Conservation (phyloP, 2,329 filamentous ascomycete genomes). For the Penicillium sclerotigenum region DNA sequence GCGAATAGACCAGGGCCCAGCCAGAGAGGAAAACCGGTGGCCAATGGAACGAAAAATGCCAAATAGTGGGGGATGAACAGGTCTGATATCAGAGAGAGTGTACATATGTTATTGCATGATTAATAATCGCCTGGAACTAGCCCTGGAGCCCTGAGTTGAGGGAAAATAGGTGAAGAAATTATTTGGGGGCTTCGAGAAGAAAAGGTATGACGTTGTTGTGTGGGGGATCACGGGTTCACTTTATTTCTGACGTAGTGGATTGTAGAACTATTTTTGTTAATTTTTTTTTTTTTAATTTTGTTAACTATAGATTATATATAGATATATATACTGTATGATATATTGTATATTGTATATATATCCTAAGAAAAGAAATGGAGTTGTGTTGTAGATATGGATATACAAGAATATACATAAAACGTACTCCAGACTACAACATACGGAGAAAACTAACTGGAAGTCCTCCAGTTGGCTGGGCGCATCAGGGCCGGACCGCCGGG, state of each 20-base stretch:
- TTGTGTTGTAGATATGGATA: no score
- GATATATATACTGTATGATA: no score
- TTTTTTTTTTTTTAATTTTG: no score
- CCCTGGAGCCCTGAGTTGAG: background rate
- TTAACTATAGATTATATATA: background rate
- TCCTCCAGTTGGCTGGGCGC: no score
- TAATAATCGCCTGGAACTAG: slow-evolving; percentile 13
- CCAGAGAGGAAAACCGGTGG: slow-evolving; percentile 10
- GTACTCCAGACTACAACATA: no score
- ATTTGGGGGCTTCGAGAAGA: slow-evolving; percentile 21
- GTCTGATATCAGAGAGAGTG: slow-evolving; percentile 14
- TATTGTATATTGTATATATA: no score
- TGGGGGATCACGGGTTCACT: slow-evolving; percentile 23
- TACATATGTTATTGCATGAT: slow-evolving; percentile 19
- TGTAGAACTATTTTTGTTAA: no score
- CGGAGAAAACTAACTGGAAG: no score
- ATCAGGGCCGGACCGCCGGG: no score
- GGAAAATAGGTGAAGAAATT: slow-evolving; percentile 15
- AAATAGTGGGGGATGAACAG: slow-evolving; percentile 6
- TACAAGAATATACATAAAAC: no score
- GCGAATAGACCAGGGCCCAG: slow-evolving; percentile 15
- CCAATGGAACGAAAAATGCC: background rate
- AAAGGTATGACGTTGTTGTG: slow-evolving; percentile 28
- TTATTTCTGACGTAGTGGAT: slow-evolving; percentile 13
- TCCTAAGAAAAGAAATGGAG: no score